Evolutionary conservation across 169 alveolate genomes (phyloP), one percentile per base, ranked within the genome.

Genomic region (Plasmodium gaboni): DNA sequence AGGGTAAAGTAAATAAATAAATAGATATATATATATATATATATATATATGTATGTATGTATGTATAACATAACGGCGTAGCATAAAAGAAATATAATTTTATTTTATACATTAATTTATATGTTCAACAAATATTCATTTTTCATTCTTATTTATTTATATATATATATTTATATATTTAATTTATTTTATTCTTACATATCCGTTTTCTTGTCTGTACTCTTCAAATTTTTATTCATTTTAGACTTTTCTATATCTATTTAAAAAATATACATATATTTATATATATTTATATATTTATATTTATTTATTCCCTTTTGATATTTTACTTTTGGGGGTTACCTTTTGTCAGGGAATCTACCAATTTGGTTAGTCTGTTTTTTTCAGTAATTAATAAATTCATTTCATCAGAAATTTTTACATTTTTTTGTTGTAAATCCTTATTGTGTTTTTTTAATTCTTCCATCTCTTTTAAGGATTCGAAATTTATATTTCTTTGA

Each of bases 311-410:
- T 17, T 72, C 26, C 17, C 68, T 24, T 88, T n/a, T 70, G 59
- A 38, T 17, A 71, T 73, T 74, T 92, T 24, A 1, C 57, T 28
- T 53, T 72, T 38, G 1, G 13, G 46, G 19, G 3, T 24, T 76
- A 76, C 89, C 89, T 68, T 48, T 76, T 24, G 89, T 46, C 13
- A 76, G 60, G 13, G 89, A 76, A 57, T 76, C 89, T 12, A 76
- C 89, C 50, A 76, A 28, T 59, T 76, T 76, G 53, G 78, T 64
- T 55, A 76, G 55, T 50, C 89, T 76, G 46, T 76, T 76, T 65
- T 76, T 76, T 65, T 76, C 89, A 28, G 89, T 64, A 15, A 67
- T 59, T n/a, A 76, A 57, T 48, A 76, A 15, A 42, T 76, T 76
- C 46, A 76, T 46, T 59, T 76, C 70, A 76, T 65, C 55, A 13